A percentile compares a stretch with the other conserved stretches of the same genome.
Conservation (phyloP, 2,329 filamentous ascomycete species). For the Stagonosporopsis chrysanthemi region DNA sequence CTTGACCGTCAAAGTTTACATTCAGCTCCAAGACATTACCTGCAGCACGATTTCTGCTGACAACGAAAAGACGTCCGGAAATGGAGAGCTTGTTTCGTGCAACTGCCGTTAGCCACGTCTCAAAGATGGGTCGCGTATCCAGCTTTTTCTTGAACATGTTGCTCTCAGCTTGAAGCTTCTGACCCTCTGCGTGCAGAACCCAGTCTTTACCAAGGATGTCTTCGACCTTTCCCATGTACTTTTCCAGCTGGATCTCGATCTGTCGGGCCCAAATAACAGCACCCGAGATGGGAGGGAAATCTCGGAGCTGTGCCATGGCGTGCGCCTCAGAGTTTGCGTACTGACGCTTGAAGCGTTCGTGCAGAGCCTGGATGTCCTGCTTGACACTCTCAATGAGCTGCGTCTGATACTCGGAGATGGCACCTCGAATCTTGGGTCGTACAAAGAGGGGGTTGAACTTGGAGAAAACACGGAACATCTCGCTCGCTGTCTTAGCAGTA, state of each 20-base stretch:
- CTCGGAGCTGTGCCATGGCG: constrained; percentile 95
- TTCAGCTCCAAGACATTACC: constrained; percentile 86
- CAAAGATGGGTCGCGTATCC: constrained; percentile 90
- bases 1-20: constrained; percentile 96
- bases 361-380: constrained; percentile 88
- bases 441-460: constrained; percentile 99
- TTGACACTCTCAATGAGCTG: constrained; percentile 98
- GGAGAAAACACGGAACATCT: constrained; percentile 99
- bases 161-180: constrained; percentile 91
- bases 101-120: constrained; percentile 93
- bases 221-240: constrained; percentile 99
- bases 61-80: constrained; percentile 88
- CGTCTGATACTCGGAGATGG: constrained; percentile 97
- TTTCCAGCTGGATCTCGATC: constrained; percentile 93
- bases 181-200: constrained; percentile 91
- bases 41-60: constrained; percentile 85
- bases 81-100: constrained; percentile 89
- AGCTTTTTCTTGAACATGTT: constrained; percentile 95
- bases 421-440: constrained; percentile 96
- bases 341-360: constrained; percentile 98
- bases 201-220: constrained; percentile 95
- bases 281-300: constrained; percentile 93
- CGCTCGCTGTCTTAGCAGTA: constrained; percentile 95
- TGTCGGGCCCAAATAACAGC: constrained; percentile 98
- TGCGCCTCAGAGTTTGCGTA: constrained; percentile 98